Evolutionary conservation across 768 basidiomycete genomes (phyloP).

Genomic region (Suillus plorans): DNA sequence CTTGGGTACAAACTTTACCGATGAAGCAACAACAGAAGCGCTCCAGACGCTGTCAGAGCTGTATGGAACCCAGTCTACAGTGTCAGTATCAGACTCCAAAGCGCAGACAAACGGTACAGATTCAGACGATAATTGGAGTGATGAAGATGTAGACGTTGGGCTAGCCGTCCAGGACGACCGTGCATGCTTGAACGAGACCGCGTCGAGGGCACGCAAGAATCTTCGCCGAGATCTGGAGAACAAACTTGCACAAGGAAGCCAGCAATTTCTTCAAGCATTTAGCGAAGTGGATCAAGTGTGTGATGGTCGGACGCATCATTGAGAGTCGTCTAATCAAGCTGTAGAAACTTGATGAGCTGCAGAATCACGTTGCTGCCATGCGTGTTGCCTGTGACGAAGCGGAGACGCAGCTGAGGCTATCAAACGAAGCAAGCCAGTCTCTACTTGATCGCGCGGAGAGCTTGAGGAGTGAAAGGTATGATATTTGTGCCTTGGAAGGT

Average conservation of each 20-base stretch:
- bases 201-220: conserved; percentile 73
- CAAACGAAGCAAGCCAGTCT: conserved; percentile 73
- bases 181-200: conserved; percentile 56
- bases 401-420: conserved; percentile 70
- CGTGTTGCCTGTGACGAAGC: conserved; percentile 80
- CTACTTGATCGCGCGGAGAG: conserved; percentile 83
- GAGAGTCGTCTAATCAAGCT: background rate
- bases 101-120: conserved; percentile 31
- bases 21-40: conserved; percentile 76
- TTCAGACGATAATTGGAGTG: conserved; percentile 31
- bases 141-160: conserved; percentile 14
- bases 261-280: conserved; percentile 80
- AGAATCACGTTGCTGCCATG: conserved; percentile 80
- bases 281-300: conserved; percentile 88
- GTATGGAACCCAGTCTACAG: conserved; percentile 44
- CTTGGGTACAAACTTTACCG: conserved; percentile 76
- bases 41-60: conserved; percentile 80
- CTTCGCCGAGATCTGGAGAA: conserved; percentile 84
- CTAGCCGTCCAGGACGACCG: conserved; percentile 17
- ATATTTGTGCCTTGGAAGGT: background rate
- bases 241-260: conserved; percentile 79
- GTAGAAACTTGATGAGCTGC: conserved; percentile 83
- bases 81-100: conserved; percentile 14
- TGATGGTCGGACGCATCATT: conserved; percentile 17
- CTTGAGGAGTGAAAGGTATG: conserved; percentile 70